Base-by-base conservation (phyloP, 108 stramenopile genomes). In the Conticribra weissflogii region DNA sequence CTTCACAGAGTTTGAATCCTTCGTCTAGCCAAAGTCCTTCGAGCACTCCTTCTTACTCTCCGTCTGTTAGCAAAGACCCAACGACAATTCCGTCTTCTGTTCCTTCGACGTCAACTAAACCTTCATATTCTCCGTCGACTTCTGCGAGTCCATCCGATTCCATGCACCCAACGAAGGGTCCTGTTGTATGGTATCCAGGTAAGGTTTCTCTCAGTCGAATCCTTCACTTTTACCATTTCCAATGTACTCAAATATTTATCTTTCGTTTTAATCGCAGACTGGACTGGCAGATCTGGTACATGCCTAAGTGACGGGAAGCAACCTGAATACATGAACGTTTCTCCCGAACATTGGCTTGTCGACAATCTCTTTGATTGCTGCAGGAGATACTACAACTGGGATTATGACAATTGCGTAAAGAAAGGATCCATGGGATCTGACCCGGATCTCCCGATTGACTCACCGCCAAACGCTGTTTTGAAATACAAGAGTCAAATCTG, bases 331-430 rank as follows among this genome's bases (percentile, higher is more conserved):
- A 59, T 59, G 58, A 21, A 14, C 3, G 3, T 19, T 5, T 21
- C 33, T 18, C 31, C 31, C 12, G 3, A 28, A 18, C 3, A 9
- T 31, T 59, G 32, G 12, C 33, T 59, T 2, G 33, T 27, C 15
- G 4, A 21, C 18, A 34, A 59, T n/a, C 31, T 17, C 17, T 14
- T 12, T 59, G 16, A 17, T 2, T 59, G 58, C 32, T 59, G 58
- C 58, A 59, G 3, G 16, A 31, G 32, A 21, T 36, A 59, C n/a
- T 59, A 59, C 36, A n/a, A 3, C n/a, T 59, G 58, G 58, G 32
- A 59, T 5, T 59, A 59, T 18, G 3, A 33, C n/a, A 18, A 4
- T 18, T 59, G 58, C 18, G 17, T 59, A 9, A 41, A 5, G 5
- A 41, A 41, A 9, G 5, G 8, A 9, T 9, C 12, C 8, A 5